Evolutionary conservation across 805 yeast genomes (phyloP), one percentile per base, ranked within the genome.

Genomic region (Metschnikowia kunwiensis): DNA sequence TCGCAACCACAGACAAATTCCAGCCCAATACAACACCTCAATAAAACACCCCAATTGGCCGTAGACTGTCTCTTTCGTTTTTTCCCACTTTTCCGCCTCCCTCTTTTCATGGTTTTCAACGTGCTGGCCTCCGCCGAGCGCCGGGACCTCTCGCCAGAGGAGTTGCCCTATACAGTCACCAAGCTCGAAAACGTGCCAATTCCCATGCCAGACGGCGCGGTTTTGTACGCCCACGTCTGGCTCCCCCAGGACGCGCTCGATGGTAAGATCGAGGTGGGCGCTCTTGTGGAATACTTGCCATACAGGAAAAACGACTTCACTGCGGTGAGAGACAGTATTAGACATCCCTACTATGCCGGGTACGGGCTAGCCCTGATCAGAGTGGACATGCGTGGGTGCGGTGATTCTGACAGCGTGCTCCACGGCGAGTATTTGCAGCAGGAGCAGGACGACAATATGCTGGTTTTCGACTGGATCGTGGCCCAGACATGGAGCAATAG

Each of bases 261-360:
- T 6, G 35, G 40, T 1, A 15, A 21, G 5, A n/a, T 26, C 7
- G 47, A 60, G 24, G 55, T 65, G 7, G 75, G 71, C 13, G 50
- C 73, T 2, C 34, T 69, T 17, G 51, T 69, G 24, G 75, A 70
- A 44, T 69, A 70, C 43, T 60, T 70, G 28, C 75, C 75, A 0
- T 70, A 70, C 43, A 49, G 75, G 46, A 68, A 72, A 9, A 60
- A 58, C 40, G 75, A 65, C 43, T 61, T 65, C 41, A 70, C 75
- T 1, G 57, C 70, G 27, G 60, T 65, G 27, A 54, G 75, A 53
- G 75, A 70, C 44, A 53, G 69, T 1, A 59, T 70, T 24, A 57
- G 75, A 44, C 75, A 70, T 41, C 68, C 74, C 3, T 69, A 57
- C 52, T 70, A 63, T 44, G 72, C 75, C 3, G 74, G 73, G 7